These are phyloP conservation scores for Fistulifera pelliculosa DNA, from an alignment of 108 stramenopile genomes.

Conservation along the genomic window DNA sequence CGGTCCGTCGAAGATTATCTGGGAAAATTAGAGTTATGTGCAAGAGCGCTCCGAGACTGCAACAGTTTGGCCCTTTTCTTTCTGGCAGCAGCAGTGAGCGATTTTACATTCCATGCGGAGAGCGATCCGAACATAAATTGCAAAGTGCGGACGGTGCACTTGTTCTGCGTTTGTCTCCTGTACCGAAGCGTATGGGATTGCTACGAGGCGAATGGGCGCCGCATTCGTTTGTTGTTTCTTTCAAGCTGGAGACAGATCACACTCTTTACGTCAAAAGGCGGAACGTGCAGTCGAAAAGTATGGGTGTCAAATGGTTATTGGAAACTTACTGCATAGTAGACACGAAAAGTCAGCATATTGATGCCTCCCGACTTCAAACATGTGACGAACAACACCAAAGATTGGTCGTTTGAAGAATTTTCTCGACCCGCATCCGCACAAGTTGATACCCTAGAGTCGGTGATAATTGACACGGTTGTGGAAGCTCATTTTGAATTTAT, in stretches of 20 bases:
- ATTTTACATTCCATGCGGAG: constrained; percentile 87
- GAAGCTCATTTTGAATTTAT: constrained; percentile 76
- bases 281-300: constrained; percentile 76
- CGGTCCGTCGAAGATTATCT: constrained; percentile 86
- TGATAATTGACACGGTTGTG: constrained; percentile 55
- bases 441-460: constrained; percentile 43
- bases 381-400: constrained; percentile 1
- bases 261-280: constrained; percentile 81
- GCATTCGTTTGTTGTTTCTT: constrained; percentile 86
- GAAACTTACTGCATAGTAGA: constrained; percentile 84
- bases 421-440: constrained; percentile 14
- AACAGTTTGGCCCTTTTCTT: constrained; percentile 67
- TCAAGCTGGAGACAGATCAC: constrained; percentile 97
- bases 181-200: constrained; percentile 87
- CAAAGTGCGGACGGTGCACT: constrained; percentile 59
- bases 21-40: constrained; percentile 52
- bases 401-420: constrained; percentile 31
- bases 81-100: constrained; percentile 93
- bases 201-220: constrained; percentile 83
- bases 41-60: constrained; percentile 32
- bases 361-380: constrained; percentile 16
- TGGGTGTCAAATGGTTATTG: constrained; percentile 92
- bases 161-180: constrained; percentile 59
- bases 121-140: constrained; percentile 89
- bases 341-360: constrained; percentile 72